Evolutionary conservation across 257 asterid genomes (phyloP), one percentile per base, ranked within the genome.

Genomic region (Echites panduratus): DNA sequence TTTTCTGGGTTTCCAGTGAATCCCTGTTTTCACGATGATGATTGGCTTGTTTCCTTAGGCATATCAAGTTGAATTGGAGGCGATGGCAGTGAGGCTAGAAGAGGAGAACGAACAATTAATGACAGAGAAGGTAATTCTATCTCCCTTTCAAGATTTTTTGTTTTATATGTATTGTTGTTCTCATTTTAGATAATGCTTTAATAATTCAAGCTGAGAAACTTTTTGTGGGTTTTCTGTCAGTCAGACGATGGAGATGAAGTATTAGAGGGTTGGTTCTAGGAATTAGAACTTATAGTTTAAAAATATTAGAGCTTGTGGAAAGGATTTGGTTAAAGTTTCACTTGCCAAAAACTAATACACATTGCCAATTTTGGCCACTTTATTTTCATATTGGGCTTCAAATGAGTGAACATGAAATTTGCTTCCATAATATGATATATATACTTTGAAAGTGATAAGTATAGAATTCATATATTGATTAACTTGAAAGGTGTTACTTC

Each of bases 71-170:
- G 98, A 91, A 68, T 79, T 94, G 85, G 99, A 94, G 86, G 73
- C 95, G 1, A 87, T 94, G 93, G 95, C 89, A 38, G 79, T 83
- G 82, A 84, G 78, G 75, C 82, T 94, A 57, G 98, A 91, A 81
- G 95, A 91, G 84, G 98, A 94, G 81, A 91, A 91, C 52, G 93
- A 84, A 82, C 87, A 68, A 79, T 79, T 91, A 52, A 62, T 88
- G 78, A 84, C 74, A 82, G 97, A 90, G 79, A 85, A 81, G 97
- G 99, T 91, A 78, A 76, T 50, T 38, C 29, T 35, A 29, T 63
- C 41, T 26, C 50, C 54, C 9, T 40, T 29, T 6, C 9, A 16
- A 32, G 38, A 10, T 38, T 58, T 61, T n/a, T 16, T 63, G 48
- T 7, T 41, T 41, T 41, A 4, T 41, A 41, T 41, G 9, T 41